phyloP scores from a whole-genome alignment of 2,329 filamentous ascomycete species.

The Fusarium heterosporum region DNA sequence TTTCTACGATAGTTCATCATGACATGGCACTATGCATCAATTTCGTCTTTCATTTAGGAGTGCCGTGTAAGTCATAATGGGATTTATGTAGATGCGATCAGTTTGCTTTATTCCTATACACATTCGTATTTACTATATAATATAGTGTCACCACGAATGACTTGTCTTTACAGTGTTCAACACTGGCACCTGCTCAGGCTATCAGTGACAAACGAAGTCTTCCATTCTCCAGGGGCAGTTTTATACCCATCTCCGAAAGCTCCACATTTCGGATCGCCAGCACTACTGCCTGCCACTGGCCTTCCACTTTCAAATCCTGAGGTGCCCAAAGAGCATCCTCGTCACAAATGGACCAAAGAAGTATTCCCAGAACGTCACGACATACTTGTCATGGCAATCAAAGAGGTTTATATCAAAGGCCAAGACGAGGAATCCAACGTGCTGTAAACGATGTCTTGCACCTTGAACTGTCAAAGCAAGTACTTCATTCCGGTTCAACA shows the following conservation, averaged over 20 bases:
- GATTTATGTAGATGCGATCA: background rate
- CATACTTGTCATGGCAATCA: too few species aligned
- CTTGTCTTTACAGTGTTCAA: background rate
- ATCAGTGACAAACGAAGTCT: constrained; percentile 22
- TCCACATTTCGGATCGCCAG: constrained; percentile 37
- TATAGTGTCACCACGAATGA: background rate
- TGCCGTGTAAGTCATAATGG: constrained; percentile 27
- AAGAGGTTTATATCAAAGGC: background rate
- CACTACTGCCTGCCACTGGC: constrained; percentile 2
- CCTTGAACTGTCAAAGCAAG: background rate
- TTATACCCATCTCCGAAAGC: constrained; percentile 47
- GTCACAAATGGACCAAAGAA: too few species aligned
- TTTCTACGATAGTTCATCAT: constrained; percentile 1
- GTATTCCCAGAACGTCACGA: too few species aligned
- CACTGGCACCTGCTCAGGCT: background rate
- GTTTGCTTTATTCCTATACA: background rate
- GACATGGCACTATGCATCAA: constrained; percentile 32
- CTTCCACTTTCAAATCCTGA: background rate
- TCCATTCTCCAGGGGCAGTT: constrained; percentile 34
- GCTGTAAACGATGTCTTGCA: too few species aligned
- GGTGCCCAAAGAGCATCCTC: background rate
- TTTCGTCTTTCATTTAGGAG: constrained; percentile 1
- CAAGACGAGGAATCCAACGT: background rate
- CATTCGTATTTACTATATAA: background rate
- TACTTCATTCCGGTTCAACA: background rate